phyloP scores from a whole-genome alignment of 2,329 filamentous ascomycete species.

The Biscogniauxia mediterranea region DNA sequence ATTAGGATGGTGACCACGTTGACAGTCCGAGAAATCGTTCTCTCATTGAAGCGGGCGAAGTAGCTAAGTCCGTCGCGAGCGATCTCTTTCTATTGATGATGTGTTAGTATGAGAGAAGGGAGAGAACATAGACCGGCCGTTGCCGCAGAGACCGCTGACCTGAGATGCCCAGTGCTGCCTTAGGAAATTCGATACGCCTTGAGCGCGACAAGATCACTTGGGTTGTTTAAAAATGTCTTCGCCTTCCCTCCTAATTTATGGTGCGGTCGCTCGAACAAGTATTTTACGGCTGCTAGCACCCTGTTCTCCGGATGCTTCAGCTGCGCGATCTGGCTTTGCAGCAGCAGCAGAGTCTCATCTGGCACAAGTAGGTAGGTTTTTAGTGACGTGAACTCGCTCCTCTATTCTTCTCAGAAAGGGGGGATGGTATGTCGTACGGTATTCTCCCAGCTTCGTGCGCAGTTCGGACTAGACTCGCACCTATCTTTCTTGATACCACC shows the following conservation, averaged over 20 bases:
- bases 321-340: conserved; percentile 10
- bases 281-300: conserved; percentile 3
- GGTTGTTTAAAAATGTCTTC: conserved; percentile 4
- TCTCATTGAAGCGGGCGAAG: background rate
- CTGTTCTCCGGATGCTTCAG: conserved; percentile 3
- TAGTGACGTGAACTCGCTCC: background rate
- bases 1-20: conserved; percentile 2
- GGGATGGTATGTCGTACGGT: conserved; percentile 1
- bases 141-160: no score
- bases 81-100: no score
- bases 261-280: conserved; percentile 1
- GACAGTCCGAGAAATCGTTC: background rate
- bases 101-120: no score
- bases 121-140: no score
- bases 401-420: no score
- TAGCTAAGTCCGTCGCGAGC: no score
- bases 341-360: conserved; percentile 11
- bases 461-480: no score
- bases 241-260: conserved; percentile 5
- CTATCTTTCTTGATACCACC: no score
- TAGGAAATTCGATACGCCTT: conserved; percentile 5
- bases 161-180: background rate
- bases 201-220: conserved; percentile 5
- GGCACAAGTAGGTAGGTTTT: background rate
- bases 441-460: conserved; percentile 2